phyloP scores from a whole-genome alignment of 495 filamentous ascomycete genomes.

The Penicillium parvum region DNA sequence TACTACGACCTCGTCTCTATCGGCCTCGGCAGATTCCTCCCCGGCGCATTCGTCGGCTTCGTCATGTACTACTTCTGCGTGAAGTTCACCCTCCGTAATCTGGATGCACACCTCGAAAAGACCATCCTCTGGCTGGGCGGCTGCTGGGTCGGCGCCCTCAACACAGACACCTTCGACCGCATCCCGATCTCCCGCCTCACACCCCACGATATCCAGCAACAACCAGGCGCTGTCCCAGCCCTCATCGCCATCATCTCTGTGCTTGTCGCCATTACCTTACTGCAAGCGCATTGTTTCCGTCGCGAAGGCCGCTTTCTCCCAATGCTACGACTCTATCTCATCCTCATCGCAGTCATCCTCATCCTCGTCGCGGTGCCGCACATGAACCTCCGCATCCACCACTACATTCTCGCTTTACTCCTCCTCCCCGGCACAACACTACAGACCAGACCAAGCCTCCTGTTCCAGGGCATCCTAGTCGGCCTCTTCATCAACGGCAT shows the following conservation, averaged over 20 bases:
- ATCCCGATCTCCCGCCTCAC: conserved; percentile 76
- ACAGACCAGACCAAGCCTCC: conserved; percentile 52
- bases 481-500: conserved; percentile 63
- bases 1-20: conserved; percentile 57
- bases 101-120: conserved; percentile 67
- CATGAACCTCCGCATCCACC: conserved; percentile 61
- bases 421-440: conserved; percentile 54
- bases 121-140: conserved; percentile 69
- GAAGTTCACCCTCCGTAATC: conserved; percentile 44
- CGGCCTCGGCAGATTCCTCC: conserved; percentile 65
- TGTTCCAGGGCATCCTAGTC: conserved; percentile 60
- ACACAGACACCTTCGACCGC: conserved; percentile 69
- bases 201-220: conserved; percentile 65
- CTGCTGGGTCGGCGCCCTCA: conserved; percentile 74
- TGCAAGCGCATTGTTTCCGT: conserved; percentile 64
- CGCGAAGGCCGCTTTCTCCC: conserved; percentile 59
- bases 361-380: conserved; percentile 50
- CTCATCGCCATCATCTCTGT: conserved; percentile 59
- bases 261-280: conserved; percentile 48
- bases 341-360: conserved; percentile 39
- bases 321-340: conserved; percentile 63
- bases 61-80: conserved; percentile 63
- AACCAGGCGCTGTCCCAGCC: conserved; percentile 67
- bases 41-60: conserved; percentile 65
- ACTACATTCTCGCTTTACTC: conserved; percentile 59